These are phyloP conservation scores for Zalerion maritima DNA, from an alignment of 495 filamentous ascomycete genomes.

Conservation along the genomic window DNA sequence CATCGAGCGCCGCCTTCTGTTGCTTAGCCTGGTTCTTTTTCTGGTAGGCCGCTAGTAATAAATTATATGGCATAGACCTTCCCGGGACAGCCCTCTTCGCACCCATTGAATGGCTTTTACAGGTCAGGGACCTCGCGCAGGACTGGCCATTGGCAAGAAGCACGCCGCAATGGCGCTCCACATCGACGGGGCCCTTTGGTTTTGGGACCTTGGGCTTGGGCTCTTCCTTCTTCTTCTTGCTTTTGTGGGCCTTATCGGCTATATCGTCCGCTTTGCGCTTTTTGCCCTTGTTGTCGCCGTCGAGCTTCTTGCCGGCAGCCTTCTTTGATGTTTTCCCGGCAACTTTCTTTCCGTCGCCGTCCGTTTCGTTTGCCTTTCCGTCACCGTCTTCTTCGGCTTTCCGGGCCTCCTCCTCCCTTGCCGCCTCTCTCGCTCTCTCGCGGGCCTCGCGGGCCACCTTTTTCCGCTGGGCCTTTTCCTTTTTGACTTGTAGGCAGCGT, in stretches of 20 bases:
- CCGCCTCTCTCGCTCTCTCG: slow-evolving; percentile 46
- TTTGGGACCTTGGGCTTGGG: slow-evolving; percentile 78
- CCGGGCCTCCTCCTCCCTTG: slow-evolving; percentile 38
- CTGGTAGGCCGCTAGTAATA: slow-evolving; percentile 85
- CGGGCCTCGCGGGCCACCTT: slow-evolving; percentile 65
- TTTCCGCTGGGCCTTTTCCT: slow-evolving; percentile 59
- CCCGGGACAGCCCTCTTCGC: slow-evolving; percentile 86
- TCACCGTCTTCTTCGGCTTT: slow-evolving; percentile 45
- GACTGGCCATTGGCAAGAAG: slow-evolving; percentile 65
- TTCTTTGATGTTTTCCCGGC: slow-evolving; percentile 54
- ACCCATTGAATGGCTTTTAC: slow-evolving; percentile 95
- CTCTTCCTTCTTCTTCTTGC: slow-evolving; percentile 95
- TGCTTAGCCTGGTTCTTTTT: slow-evolving; percentile 98
- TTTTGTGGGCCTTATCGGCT: slow-evolving; percentile 54
- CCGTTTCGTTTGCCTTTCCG: slow-evolving; percentile 35
- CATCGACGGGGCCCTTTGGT: slow-evolving; percentile 88
- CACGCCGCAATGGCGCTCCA: slow-evolving; percentile 95
- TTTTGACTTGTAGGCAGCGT: slow-evolving; percentile 58
- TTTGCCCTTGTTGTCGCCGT: slow-evolving; percentile 62
- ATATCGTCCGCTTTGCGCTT: slow-evolving; percentile 85
- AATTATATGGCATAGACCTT: slow-evolving; percentile 84
- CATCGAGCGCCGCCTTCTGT: slow-evolving; percentile 88
- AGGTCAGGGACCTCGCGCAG: slow-evolving; percentile 84
- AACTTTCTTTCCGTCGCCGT: slow-evolving; percentile 21
- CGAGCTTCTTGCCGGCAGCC: slow-evolving; percentile 50